Base-by-base conservation (phyloP, 2,329 filamentous ascomycete species). In the Aspergillus sergii region DNA sequence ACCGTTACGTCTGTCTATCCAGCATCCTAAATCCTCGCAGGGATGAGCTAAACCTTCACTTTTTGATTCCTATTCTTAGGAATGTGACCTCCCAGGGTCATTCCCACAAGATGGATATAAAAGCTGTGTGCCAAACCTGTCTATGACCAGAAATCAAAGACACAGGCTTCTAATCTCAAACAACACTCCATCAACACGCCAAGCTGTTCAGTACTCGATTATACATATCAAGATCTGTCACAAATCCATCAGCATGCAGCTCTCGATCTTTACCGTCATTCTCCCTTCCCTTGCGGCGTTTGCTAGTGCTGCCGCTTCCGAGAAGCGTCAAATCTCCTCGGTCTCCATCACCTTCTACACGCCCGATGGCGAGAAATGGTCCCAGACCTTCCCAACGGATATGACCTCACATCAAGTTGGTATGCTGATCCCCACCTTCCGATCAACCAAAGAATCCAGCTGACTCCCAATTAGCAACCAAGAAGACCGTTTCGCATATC, bases 241-340 rank as follows among this genome's bases (percentile, higher is more conserved):
- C 14, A 10, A n/a, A 11, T 64, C 41, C 23, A 26, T 26, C 43
- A 34, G 6, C 10, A 58, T 57, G 55, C 55, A 30, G 26, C 26
- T 26, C 19, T 46, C 43, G 2, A 21, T 43, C 12, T 30, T 57
- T 4, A 57, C 56, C 30, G 21, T 16, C 8, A 11, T 53, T 12
- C n/a, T 59, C 21, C 39, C 56, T 14, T 34, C 55, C n/a, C 48
- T 59, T 8, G 30, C 32, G 9, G 43, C 60, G 14, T 28, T 39
- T 14, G 36, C 60, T 8, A 54, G 48, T 50, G 55, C 60, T 12
- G n/a, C 30, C 4, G 2, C 56, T 8, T 23, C 21, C n/a, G 55
- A 62, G 3, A 54, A 62, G 46, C 60, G 60, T 19, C 54, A 58
- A 16, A 62, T 62, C n/a, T 5, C 45, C 6, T 55, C 39, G 1